A percentile compares a stretch with the other conserved stretches of the same genome.
These are phyloP conservation scores for Thielaviopsis populi DNA, from an alignment of 2,329 filamentous ascomycete genomes.

Conservation along the genomic window DNA sequence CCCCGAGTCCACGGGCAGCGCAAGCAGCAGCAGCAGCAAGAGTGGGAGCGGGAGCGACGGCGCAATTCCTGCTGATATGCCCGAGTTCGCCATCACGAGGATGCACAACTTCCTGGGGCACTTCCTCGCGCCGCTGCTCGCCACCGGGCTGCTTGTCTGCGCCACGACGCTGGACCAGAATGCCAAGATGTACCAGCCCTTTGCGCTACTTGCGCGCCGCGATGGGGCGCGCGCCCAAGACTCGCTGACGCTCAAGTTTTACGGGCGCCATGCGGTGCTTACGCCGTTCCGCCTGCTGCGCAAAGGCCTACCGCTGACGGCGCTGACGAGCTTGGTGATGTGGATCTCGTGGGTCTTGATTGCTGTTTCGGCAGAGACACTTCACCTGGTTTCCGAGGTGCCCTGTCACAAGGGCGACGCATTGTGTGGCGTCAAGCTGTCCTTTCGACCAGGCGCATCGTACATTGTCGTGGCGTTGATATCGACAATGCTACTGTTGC, in stretches of 20 bases:
- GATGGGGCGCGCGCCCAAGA: conserved; percentile 4
- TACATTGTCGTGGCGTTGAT: conserved; percentile 1
- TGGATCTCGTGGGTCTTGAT: conserved; percentile 8
- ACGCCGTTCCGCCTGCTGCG: conserved; percentile 8
- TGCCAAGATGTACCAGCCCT: conserved; percentile 14
- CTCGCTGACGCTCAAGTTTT: conserved; percentile 9
- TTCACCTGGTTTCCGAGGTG: conserved; percentile 5
- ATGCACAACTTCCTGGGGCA: conserved; percentile 12
- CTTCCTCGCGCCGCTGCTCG: conserved; percentile 9
- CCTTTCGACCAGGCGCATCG: conserved; percentile 8
- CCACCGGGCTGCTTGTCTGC: conserved; percentile 3
- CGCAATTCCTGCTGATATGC: neutral
- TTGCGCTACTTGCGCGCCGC: conserved; percentile 4
- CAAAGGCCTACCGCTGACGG: conserved; percentile 8
- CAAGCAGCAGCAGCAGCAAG: neutral
- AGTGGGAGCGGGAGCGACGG: neutral
- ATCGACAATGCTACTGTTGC: conserved; percentile 6
- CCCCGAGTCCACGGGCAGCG: neutral
- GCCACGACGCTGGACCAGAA: conserved; percentile 12
- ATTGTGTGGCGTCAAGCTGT: conserved; percentile 5
- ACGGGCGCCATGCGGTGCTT: neutral
- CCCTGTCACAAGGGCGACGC: neutral
- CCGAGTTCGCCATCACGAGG: neutral
- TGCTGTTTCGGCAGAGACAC: conserved; percentile 7
- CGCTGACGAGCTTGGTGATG: conserved; percentile 1